Evolutionary conservation across 257 asterid species (phyloP), one percentile per base, ranked within the genome.

Genomic region (Nicotiana sylvestris): DNA sequence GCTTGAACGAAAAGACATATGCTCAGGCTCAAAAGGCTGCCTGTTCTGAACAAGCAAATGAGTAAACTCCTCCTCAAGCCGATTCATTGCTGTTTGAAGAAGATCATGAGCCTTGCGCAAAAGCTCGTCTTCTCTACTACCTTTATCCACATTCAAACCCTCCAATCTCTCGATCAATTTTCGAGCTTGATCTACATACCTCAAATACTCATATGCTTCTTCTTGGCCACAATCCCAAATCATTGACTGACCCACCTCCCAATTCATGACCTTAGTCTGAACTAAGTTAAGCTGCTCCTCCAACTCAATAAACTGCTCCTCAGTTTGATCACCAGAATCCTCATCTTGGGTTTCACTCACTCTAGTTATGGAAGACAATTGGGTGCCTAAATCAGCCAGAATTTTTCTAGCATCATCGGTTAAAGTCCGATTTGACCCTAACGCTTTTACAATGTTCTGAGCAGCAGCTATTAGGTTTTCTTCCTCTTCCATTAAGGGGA

Each of bases 51-150:
- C 93, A 10, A 96, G 87, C 91, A 96, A 85, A 89, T 91, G 90
- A 76, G 84, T 86, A n/a, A 96, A 96, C 90, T 96, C 98, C 82
- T 96, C 98, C 68, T 93, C 98, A 9, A 96, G 98, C 89, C 95
- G 88, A 80, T 92, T 86, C 98, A 94, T 96, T 30, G 93, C 97
- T 29, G 89, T 93, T 84, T 96, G 97, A 65, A 96, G 95, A 84
- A 96, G 66, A 81, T 91, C 97, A 29, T 90, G 94, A 33, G 94
- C 93, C 83, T 81, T 88, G 55, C 88, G 89, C 18, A 92, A 87
- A 68, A 88, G 86, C 61, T 46, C 85, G 6, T 64, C 77, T 55
- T 89, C 93, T 21, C 90, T 92, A 21, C 82, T 21, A 21, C 83
- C 83, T 55, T 57, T 83, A 30, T 77, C 76, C 6, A 77, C 32